These are phyloP conservation scores for Paramecium sonneborni DNA, from an alignment of 73 alveolate genomes.

Conservation along the genomic window DNA sequence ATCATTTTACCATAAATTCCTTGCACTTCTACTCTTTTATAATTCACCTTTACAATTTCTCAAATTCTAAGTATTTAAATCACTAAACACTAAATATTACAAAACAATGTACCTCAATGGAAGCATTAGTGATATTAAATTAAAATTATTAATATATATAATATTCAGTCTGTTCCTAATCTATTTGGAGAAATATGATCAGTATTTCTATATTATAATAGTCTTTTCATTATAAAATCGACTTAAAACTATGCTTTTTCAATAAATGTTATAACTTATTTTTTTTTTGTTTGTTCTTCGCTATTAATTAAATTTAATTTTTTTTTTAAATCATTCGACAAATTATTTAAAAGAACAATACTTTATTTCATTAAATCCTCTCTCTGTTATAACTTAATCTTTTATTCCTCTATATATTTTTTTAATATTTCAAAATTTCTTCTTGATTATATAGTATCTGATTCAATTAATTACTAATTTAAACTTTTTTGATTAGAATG, in stretches of 20 bases:
- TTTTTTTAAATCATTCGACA: neutral
- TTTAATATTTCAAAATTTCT: neutral
- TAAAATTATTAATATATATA: neutral
- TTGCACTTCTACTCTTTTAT: neutral
- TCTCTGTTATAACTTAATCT: neutral
- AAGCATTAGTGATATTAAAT: neutral
- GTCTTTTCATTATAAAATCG: neutral
- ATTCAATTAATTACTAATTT: neutral
- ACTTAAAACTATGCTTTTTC: neutral
- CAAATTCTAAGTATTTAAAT: neutral
- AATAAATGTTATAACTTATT: neutral
- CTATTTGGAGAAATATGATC: neutral
- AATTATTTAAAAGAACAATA: neutral
- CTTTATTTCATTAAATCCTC: neutral
- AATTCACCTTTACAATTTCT: neutral
- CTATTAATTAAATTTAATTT: neutral
- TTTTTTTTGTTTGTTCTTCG: constrained; percentile 13
- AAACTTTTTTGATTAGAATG: neutral
- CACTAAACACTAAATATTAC: constrained; percentile 20
- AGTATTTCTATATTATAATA: neutral
- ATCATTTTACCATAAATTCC: neutral
- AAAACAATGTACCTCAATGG: neutral
- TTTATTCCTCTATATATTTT: neutral
- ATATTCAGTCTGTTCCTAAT: neutral
- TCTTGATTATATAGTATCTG: neutral